A percentile compares a stretch with the other conserved stretches of the same genome.
Conservation (phyloP, 352 stramenopile species). For the Pythium grandisporangium region DNA sequence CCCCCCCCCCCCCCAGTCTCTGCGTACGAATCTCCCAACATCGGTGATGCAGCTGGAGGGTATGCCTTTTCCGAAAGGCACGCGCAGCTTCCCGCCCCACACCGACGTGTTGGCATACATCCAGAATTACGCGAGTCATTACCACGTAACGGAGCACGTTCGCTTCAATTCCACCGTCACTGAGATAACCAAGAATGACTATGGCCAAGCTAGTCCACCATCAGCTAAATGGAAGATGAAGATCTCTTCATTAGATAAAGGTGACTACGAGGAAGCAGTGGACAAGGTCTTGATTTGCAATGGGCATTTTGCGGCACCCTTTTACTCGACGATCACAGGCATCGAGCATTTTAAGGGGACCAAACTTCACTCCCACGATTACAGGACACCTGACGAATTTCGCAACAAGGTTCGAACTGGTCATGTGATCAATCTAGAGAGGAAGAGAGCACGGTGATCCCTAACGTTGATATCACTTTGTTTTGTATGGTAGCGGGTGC, state of each 20-base stretch:
- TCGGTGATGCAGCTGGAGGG: conserved; percentile 72
- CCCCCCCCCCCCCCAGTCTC: conserved; percentile 21
- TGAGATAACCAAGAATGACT: conserved; percentile 25
- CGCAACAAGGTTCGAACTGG: conserved; percentile 12
- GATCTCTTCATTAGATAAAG: conserved; percentile 22
- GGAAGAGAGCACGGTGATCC: background rate
- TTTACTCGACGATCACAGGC: conserved; percentile 31
- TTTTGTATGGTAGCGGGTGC: conserved; percentile 26
- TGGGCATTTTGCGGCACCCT: conserved; percentile 62
- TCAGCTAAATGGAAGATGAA: conserved; percentile 22
- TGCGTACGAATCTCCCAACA: conserved; percentile 74
- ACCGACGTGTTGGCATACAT: conserved; percentile 55
- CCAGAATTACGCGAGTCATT: conserved; percentile 53
- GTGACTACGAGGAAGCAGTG: conserved; percentile 47
- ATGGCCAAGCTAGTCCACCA: background rate
- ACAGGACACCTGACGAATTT: conserved; percentile 12
- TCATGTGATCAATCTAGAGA: background rate
- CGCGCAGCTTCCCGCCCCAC: conserved; percentile 54
- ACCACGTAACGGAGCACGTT: conserved; percentile 24
- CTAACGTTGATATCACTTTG: background rate
- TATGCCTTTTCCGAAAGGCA: conserved; percentile 45
- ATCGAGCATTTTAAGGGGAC: conserved; percentile 32
- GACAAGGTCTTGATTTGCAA: conserved; percentile 77
- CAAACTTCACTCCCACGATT: conserved; percentile 21
- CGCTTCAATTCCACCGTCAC: conserved; percentile 45